Conservation (phyloP, 1,284 basidiomycete genomes). For the Tetrapyrgos nigripes region DNA sequence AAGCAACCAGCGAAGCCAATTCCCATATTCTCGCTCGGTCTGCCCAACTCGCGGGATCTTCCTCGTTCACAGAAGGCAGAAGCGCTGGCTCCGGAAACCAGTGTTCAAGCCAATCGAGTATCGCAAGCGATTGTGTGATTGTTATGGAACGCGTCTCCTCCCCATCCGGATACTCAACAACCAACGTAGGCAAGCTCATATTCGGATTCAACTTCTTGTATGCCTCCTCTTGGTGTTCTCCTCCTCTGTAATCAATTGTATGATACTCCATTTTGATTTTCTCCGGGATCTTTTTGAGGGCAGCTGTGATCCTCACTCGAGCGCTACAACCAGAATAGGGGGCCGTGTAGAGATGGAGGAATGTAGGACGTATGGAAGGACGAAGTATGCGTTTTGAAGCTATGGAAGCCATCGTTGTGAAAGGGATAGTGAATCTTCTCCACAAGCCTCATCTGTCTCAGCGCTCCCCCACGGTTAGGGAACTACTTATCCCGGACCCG, state of each 20-base stretch:
- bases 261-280: background rate
- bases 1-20: background rate
- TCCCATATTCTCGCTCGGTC: background rate
- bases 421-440: too few relatives aligned
- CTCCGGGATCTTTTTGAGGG: background rate
- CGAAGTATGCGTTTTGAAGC: too few relatives aligned
- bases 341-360: background rate
- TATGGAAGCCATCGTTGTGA: too few relatives aligned
- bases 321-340: background rate
- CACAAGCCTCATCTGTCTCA: too few relatives aligned
- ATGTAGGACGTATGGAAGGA: too few relatives aligned
- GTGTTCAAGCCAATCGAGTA: slow-evolving; percentile 1
- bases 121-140: slow-evolving; percentile 1
- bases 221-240: background rate
- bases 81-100: background rate
- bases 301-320: background rate
- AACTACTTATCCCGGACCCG: too few relatives aligned
- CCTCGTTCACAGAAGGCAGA: background rate
- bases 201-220: background rate
- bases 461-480: too few relatives aligned
- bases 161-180: background rate
- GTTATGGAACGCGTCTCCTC: background rate
- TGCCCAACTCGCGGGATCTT: background rate
- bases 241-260: background rate
- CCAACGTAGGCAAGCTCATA: background rate